A percentile compares a stretch with the other conserved stretches of the same genome.
These are phyloP conservation scores for Fusarium siculi DNA, from an alignment of 2,329 filamentous ascomycete genomes.

Conservation along the genomic window DNA sequence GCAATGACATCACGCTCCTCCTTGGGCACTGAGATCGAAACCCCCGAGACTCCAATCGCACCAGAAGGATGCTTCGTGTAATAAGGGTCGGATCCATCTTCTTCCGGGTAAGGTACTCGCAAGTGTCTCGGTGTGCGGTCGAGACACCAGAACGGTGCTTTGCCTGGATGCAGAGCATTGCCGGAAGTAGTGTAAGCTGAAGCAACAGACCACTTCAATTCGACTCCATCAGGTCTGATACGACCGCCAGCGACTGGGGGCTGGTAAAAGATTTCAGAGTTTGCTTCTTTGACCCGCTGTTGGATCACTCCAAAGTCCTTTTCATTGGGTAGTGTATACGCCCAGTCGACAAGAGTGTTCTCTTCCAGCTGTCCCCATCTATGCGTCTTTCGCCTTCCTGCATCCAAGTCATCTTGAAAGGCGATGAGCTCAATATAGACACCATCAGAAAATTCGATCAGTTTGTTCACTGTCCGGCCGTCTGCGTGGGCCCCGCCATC, in stretches of 20 bases:
- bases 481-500: constrained; percentile 26
- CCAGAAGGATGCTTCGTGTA: constrained; percentile 21
- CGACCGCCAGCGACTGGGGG: constrained; percentile 20
- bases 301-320: constrained; percentile 16
- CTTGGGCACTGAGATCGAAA: background rate
- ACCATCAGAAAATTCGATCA: constrained; percentile 14
- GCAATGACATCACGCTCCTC: background rate
- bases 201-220: constrained; percentile 27
- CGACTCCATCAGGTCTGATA: constrained; percentile 22
- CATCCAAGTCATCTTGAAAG: constrained; percentile 19
- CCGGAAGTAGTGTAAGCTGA: constrained; percentile 9
- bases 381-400: constrained; percentile 14
- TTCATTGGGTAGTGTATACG: constrained; percentile 14
- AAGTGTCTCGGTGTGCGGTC: constrained; percentile 14
- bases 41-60: background rate
- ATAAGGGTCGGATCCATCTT: background rate
- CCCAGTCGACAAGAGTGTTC: constrained; percentile 23
- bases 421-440: constrained; percentile 34
- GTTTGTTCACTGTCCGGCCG: constrained; percentile 27
- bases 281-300: background rate
- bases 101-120: constrained; percentile 7
- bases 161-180: constrained; percentile 14
- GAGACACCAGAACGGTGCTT: constrained; percentile 27
- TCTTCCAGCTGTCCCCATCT: constrained; percentile 26
- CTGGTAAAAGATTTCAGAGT: background rate